These are phyloP conservation scores for Solanum sitiens DNA, from an alignment of 257 asterid genomes.

Conservation along the genomic window DNA sequence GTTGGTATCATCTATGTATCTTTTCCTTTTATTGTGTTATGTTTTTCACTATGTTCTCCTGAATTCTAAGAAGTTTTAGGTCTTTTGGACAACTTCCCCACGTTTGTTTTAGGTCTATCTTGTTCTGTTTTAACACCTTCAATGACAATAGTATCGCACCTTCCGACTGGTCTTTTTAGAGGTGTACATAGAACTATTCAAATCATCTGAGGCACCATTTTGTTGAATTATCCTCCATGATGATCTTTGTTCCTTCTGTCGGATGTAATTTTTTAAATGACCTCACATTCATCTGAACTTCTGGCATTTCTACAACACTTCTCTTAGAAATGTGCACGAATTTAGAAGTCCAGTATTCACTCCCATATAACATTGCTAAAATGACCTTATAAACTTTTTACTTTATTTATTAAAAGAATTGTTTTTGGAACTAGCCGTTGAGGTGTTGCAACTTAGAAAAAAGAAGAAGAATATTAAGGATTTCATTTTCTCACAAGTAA, in stretches of 20 bases:
- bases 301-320: not conserved
- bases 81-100: not conserved
- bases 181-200: not conserved
- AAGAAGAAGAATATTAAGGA: not conserved
- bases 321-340: not conserved
- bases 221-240: not conserved
- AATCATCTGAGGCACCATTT: not conserved
- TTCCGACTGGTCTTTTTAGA: not conserved
- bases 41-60: not conserved
- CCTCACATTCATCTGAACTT: not conserved
- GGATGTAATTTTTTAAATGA: not conserved
- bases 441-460: not conserved
- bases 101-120: not conserved
- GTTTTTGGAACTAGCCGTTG: not conserved
- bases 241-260: not conserved
- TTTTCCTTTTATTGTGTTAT: not conserved
- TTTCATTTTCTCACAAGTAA: not conserved
- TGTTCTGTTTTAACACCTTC: not conserved
- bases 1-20: not conserved
- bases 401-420: not conserved
- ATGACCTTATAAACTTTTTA: not conserved
- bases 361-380: not conserved
- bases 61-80: not conserved
- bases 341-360: not conserved
- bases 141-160: not conserved